Evolutionary conservation across 306 rosid species (phyloP).

Genomic region (Dryas alaskensis): DNA sequence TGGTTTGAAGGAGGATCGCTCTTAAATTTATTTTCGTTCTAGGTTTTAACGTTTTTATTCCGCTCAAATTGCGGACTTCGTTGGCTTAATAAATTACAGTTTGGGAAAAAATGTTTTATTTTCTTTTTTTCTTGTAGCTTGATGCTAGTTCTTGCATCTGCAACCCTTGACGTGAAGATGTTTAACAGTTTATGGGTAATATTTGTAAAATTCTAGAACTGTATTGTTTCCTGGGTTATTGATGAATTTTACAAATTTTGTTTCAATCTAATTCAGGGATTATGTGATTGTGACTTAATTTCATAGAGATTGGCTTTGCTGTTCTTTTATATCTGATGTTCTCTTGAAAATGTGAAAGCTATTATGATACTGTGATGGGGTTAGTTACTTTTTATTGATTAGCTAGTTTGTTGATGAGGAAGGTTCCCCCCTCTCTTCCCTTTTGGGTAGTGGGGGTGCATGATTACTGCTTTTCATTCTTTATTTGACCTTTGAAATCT

Average conservation of each 20-base stretch:
- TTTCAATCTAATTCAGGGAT: not conserved
- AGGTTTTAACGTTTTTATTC: not conserved
- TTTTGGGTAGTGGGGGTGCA: not conserved
- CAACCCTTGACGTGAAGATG: not conserved
- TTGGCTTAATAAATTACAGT: not conserved
- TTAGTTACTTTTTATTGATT: not conserved
- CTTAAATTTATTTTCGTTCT: not conserved
- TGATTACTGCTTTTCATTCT: slow-evolving; percentile 8
- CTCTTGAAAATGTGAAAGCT: not conserved
- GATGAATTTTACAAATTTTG: not conserved
- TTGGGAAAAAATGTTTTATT: not conserved
- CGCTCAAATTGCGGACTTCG: not conserved
- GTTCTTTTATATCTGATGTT: not conserved
- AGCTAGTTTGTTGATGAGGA: not conserved
- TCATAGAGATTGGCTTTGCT: no score
- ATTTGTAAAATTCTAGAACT: not conserved
- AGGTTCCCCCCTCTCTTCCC: not conserved
- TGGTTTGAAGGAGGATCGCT: not conserved
- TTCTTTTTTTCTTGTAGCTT: not conserved
- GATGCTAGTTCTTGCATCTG: slow-evolving; percentile 4
- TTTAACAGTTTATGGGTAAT: not conserved
- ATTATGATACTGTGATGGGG: not conserved
- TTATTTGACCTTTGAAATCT: not conserved
- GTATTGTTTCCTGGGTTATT: not conserved
- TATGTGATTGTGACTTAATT: no score